Conservation (phyloP, 805 yeast species). For the Lipomyces yamadae region DNA sequence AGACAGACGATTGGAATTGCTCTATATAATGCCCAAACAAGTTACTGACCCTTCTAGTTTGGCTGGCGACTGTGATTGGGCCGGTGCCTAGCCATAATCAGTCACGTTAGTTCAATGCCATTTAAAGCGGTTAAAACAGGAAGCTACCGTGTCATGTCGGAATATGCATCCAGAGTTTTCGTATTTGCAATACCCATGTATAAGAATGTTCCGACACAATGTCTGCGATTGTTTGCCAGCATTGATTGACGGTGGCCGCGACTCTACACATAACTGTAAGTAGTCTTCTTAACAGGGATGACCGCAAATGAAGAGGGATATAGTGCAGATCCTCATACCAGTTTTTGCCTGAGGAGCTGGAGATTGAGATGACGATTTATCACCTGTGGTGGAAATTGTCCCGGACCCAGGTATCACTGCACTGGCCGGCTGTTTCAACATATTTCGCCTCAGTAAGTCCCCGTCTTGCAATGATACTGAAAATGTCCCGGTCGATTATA, state of each 20-base stretch:
- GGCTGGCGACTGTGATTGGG: slow-evolving; percentile 11
- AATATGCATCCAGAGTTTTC: slow-evolving; percentile 88
- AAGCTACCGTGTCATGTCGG: slow-evolving; percentile 58
- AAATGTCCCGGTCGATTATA: neutral
- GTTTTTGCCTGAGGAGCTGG: neutral
- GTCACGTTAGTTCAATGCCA: neutral
- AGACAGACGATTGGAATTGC: neutral
- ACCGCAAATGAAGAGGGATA: neutral
- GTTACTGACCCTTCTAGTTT: slow-evolving; percentile 25
- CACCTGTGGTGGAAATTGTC: neutral
- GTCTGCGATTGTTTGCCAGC: slow-evolving; percentile 46
- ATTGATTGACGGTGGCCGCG: slow-evolving; percentile 35
- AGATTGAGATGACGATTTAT: slow-evolving; percentile 1
- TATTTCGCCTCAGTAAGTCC: neutral
- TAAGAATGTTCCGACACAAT: slow-evolving; percentile 80
- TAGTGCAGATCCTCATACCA: neutral
- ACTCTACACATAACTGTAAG: slow-evolving; percentile 11
- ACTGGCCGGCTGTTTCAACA: slow-evolving; percentile 7
- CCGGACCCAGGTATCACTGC: neutral
- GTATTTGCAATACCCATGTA: slow-evolving; percentile 86
- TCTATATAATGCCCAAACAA: neutral
- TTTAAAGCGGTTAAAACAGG: neutral
- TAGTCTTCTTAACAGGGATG: neutral
- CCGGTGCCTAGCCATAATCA: neutral
- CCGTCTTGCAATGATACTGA: too few species aligned